Conservation (phyloP, 2,329 filamentous ascomycete species). For the Pezicula neosporulosa region DNA sequence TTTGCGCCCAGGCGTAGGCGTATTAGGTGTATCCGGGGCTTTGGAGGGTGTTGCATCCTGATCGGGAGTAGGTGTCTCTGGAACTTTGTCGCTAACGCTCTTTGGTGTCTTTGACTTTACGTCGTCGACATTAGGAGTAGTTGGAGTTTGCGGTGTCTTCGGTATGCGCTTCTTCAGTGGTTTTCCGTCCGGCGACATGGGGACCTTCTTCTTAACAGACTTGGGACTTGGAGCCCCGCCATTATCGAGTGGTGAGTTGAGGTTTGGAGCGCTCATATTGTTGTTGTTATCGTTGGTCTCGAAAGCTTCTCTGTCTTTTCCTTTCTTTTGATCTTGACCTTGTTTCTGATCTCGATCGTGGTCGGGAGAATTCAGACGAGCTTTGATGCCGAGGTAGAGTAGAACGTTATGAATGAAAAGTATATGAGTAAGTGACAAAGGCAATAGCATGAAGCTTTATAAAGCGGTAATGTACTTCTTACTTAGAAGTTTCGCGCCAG, state of each 20-base stretch:
- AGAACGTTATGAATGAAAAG: no score
- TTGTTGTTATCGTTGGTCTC: not conserved
- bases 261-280: constrained; percentile 14
- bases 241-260: constrained; percentile 5
- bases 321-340: no score
- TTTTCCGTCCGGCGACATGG: constrained; percentile 8
- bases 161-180: constrained; percentile 8
- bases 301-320: no score
- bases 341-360: no score
- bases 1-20: constrained; percentile 1
- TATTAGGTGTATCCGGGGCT: not conserved
- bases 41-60: not conserved
- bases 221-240: constrained; percentile 3
- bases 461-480: no score
- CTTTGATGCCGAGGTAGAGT: no score
- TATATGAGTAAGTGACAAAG: no score
- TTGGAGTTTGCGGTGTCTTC: constrained; percentile 1
- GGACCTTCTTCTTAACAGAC: constrained; percentile 17
- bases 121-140: not conserved
- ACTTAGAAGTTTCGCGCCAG: no score
- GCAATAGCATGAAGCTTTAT: no score
- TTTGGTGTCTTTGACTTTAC: not conserved
- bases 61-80: not conserved
- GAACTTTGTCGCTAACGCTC: not conserved
- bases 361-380: no score